A percentile compares a stretch with the other conserved stretches of the same genome.
Evolutionary conservation across 768 basidiomycete genomes (phyloP).

Genomic region (Lyophyllum semitale): DNA sequence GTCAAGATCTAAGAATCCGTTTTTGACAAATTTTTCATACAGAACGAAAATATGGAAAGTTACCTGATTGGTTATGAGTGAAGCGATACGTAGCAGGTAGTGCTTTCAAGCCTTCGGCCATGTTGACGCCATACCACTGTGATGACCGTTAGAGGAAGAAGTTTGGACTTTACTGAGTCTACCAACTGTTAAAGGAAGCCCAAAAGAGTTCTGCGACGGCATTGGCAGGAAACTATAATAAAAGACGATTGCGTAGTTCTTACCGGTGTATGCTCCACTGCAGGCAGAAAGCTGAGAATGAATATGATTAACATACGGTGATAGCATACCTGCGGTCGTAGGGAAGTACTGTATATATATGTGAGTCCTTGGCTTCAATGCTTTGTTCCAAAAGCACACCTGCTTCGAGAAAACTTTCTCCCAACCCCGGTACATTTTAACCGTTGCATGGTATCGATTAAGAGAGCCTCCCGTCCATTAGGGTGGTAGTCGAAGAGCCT

Average conservation of each 20-base stretch:
- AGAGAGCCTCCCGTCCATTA: constrained; percentile 45
- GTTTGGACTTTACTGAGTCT: background rate
- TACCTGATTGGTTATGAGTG: constrained; percentile 58
- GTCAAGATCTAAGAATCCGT: constrained; percentile 40
- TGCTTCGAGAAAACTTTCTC: constrained; percentile 50
- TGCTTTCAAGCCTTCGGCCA: constrained; percentile 60
- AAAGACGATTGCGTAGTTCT: background rate
- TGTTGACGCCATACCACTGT: constrained; percentile 60
- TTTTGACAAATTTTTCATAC: background rate
- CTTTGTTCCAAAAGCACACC: constrained; percentile 22
- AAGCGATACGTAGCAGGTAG: constrained; percentile 55
- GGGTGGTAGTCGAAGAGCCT: constrained; percentile 61
- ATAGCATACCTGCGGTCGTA: constrained; percentile 30
- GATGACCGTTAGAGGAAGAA: background rate
- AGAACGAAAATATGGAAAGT: background rate
- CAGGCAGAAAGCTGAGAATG: background rate
- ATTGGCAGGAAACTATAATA: background rate
- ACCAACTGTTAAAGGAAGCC: constrained; percentile 38
- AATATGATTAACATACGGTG: background rate
- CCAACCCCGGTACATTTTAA: constrained; percentile 57
- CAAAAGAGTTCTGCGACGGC: constrained; percentile 44
- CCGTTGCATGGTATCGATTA: constrained; percentile 55
- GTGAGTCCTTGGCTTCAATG: background rate
- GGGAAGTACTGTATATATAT: constrained; percentile 46
- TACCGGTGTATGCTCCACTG: constrained; percentile 34